Base-by-base conservation (phyloP, 306 rosid genomes). In the Glycine latifolia region DNA sequence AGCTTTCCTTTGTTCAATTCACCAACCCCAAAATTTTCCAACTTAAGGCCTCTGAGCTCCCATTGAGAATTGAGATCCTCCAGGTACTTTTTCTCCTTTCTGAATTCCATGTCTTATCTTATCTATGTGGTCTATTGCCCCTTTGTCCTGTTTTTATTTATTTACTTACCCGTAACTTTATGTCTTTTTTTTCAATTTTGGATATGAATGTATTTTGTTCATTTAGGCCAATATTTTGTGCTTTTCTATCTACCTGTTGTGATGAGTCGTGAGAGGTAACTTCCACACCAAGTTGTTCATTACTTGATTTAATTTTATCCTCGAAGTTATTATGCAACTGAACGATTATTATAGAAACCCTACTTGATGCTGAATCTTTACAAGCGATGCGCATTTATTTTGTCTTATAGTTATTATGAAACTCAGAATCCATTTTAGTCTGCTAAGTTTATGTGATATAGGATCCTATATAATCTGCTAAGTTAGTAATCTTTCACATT, bases 1-100 rank as follows among this genome's bases (percentile, higher is more conserved):
- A 20, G 17, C 58, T 53, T 37, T 37, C 39, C 35, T 54, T 74
- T 41, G 43, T 56, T 74, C 31, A 56, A 37, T 37, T 72, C 63
- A 12, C 49, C 31, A 33, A 52, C 12, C n/a, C 31, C 31, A 1
- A 26, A 26, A 26, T 26, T 26, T 26, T 26, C 31, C 31, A 26
- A 26, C 31, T 26, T 26, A 26, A 26, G 8, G 35, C 6, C 62
- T 71, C 37, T 13, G 6, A 73, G 52, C 67, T 54, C 37, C 52
- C 76, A 48, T 49, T 37, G 66, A 44, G 71, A 35, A 71, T 65
- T 26, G 31, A 26, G 31, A 67, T 68, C 39, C 31, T 75, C 46
- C 81, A 53, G 79, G 83, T 83, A 63, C 46, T n/a, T 70, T 69
- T 16, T 82, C 72, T 67, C 53, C 43, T 16, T 4, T 3, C 7